Evolutionary conservation across 1,284 basidiomycete genomes (phyloP).

Genomic region (Melampsora americana): DNA sequence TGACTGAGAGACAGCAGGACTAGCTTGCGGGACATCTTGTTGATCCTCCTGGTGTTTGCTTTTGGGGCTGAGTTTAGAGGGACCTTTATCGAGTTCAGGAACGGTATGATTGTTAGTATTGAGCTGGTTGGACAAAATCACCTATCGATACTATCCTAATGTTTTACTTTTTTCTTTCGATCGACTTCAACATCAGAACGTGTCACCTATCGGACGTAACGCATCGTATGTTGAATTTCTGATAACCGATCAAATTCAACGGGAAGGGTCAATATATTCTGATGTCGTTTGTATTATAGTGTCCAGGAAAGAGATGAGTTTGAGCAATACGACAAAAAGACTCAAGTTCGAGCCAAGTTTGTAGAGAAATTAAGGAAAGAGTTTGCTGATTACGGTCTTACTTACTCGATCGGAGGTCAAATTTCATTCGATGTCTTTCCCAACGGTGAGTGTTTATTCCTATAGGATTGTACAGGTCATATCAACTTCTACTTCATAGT

Average conservation of each 20-base stretch:
- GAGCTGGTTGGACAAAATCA: not conserved
- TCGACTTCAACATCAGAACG: conserved; percentile 59
- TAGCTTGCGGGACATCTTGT: not conserved
- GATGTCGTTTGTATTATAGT: conserved; percentile 16
- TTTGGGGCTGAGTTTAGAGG: conserved; percentile 61
- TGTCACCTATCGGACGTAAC: conserved; percentile 92
- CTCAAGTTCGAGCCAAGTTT: conserved; percentile 71
- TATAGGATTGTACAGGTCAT: not conserved
- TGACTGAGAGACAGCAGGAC: not conserved
- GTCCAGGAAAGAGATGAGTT: conserved; percentile 16
- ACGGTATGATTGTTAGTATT: conserved; percentile 72
- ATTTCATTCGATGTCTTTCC: conserved; percentile 97
- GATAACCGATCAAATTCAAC: not conserved
- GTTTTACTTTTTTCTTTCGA: not conserved
- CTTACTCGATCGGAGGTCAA: conserved; percentile 91
- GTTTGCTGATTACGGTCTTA: conserved; percentile 80
- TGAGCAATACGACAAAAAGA: conserved; percentile 55
- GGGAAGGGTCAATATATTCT: not conserved
- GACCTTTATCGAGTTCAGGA: conserved; percentile 93
- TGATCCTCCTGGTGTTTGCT: not conserved
- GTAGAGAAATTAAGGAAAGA: conserved; percentile 73
- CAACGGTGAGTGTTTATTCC: not conserved
- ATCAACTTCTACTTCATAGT: not conserved
- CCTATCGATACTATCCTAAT: not conserved
- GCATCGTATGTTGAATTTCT: conserved; percentile 66